Evolutionary conservation across 257 asterid species (phyloP).

Genomic region (Oldenlandia corymbosa): DNA sequence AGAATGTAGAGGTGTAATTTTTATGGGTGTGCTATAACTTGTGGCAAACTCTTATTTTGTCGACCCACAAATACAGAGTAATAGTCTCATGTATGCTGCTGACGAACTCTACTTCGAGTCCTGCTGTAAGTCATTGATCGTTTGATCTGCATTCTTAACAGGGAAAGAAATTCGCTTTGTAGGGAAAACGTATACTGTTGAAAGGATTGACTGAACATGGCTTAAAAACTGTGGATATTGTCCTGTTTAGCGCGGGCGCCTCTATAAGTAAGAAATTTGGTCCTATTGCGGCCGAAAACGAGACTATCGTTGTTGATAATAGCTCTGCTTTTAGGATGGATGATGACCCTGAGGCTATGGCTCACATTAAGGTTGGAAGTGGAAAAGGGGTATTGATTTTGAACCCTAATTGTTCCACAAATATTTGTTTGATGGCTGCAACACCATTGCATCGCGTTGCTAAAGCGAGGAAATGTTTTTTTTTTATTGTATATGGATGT

Average conservation of each 20-base stretch:
- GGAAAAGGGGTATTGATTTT: conserved; percentile 86
- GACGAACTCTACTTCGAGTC: no score
- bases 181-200: conserved; percentile 40
- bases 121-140: no score
- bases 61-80: no score
- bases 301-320: conserved; percentile 82
- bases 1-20: no score
- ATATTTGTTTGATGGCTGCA: conserved; percentile 89
- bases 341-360: conserved; percentile 85
- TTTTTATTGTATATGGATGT: background rate
- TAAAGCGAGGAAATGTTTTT: conserved; percentile 34
- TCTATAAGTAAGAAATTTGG: conserved; percentile 84
- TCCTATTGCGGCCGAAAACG: conserved; percentile 69
- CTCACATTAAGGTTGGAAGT: conserved; percentile 50
- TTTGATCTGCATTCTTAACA: no score
- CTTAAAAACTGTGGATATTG: conserved; percentile 71
- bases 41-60: no score
- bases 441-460: conserved; percentile 89
- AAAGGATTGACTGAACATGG: conserved; percentile 58
- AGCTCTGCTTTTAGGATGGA: conserved; percentile 98
- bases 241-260: conserved; percentile 88
- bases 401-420: conserved; percentile 89
- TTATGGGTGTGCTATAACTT: no score
- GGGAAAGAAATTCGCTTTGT: conserved; percentile 53
- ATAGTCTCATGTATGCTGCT: no score